Base-by-base conservation (phyloP, 768 basidiomycete genomes). In the Kockovaella imperatae region DNA sequence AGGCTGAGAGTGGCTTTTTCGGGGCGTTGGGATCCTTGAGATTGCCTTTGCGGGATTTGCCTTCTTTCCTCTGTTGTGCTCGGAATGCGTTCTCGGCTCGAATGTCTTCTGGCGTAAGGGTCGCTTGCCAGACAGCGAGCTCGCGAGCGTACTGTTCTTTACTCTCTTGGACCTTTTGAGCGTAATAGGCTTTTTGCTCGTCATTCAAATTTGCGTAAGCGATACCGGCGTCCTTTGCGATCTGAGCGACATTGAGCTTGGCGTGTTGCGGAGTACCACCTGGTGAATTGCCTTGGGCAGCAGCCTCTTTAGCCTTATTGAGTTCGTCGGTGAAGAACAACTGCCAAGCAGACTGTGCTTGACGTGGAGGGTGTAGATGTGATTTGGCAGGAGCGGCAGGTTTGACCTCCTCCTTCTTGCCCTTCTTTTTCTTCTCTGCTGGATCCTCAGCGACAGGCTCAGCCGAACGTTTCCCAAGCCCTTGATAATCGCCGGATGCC, bases 21-120 rank as follows among this genome's bases (percentile, higher is more conserved):
- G 90, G 90, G 6, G 88, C 90, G 65, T 95, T 93, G 28, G 89
- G 89, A 68, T 95, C 89, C 75, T 91, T 93, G 73, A 95, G 85
- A 69, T 95, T 95, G 57, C 84, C 84, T 78, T 84, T 87, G 54
- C 87, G 78, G 31, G 86, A 89, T 72, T 88, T 89, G 54, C 90
- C 90, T 14, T 86, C 84, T 72, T 87, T 88, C 51, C 90, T 82
- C 72, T 93, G 89, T 25, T 87, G 87, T 32, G 90, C 82, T 34
- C 90, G 83, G 73, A 83, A 95, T 5, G 76, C 77, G 69, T 95
- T 95, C 78, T 95, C 90, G 66, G 82, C 83, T 63, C 87, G 86
- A 77, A 95, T 90, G 69, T 93, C 90, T 3, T 89, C 87, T 4
- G 89, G 90, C 0, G 89, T 89, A 38, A 91, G 77, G 4, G 84